A percentile compares a stretch with the other conserved stretches of the same genome.
phyloP scores from a whole-genome alignment of 257 asterid genomes.

The Ilex asprella region DNA sequence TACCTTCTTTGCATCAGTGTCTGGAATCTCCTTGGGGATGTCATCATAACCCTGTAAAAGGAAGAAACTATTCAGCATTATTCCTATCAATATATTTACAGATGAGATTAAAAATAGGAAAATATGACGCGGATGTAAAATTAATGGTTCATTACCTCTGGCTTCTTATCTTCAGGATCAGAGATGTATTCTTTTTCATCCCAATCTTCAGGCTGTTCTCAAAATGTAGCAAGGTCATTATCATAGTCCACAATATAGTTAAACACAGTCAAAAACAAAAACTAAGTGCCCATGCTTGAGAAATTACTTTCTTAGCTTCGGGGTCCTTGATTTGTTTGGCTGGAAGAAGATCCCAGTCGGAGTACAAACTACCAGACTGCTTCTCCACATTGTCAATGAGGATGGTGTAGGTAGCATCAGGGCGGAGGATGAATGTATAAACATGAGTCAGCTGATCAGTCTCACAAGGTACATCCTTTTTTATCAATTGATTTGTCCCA shows the following conservation, averaged over 20 bases:
- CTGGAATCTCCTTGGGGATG: slow-evolving; percentile 78
- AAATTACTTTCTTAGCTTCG: slow-evolving; percentile 79
- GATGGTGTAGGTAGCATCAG: slow-evolving; percentile 94
- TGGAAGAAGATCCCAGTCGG: slow-evolving; percentile 94
- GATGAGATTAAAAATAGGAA: neutral
- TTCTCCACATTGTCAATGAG: slow-evolving; percentile 89
- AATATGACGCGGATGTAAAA: neutral
- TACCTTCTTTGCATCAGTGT: slow-evolving; percentile 94
- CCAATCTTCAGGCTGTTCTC: slow-evolving; percentile 95
- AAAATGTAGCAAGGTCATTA: slow-evolving; percentile 4
- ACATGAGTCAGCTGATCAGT: slow-evolving; percentile 94
- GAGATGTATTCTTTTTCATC: slow-evolving; percentile 86
- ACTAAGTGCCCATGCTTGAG: neutral
- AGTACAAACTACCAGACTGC: slow-evolving; percentile 85
- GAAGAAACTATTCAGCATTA: neutral
- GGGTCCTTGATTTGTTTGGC: slow-evolving; percentile 87
- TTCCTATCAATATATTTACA: neutral
- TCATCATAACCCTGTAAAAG: slow-evolving; percentile 82
- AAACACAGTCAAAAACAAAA: neutral
- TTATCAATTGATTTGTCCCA: slow-evolving; percentile 68
- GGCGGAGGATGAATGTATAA: slow-evolving; percentile 83
- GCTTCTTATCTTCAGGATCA: slow-evolving; percentile 96
- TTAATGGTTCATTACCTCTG: slow-evolving; percentile 47
- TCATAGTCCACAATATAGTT: neutral
- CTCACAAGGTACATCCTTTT: slow-evolving; percentile 95